Percentiles rank a stretch among this genome's conserved stretches.
Evolutionary conservation across 352 stramenopile species (phyloP).

Genomic region (Saprolegnia diclina): DNA sequence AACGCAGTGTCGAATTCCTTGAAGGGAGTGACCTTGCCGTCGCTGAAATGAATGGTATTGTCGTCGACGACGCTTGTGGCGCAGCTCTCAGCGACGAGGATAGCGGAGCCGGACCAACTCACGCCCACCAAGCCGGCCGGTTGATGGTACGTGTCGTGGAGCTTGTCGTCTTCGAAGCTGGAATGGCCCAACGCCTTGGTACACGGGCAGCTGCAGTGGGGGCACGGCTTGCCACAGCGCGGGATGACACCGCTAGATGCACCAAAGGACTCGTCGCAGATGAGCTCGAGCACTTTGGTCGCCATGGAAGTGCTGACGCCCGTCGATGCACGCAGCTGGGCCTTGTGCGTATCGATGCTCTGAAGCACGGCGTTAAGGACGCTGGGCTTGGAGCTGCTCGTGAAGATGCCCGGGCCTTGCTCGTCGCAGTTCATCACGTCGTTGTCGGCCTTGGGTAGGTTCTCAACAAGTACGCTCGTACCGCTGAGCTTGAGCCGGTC

Average conservation of each 20-base stretch:
- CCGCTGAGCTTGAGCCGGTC: slow-evolving; percentile 1
- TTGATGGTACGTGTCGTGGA: slow-evolving; percentile 9
- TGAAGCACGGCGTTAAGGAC: background rate
- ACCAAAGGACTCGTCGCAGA: background rate
- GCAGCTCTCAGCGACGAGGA: background rate
- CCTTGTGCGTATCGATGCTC: background rate
- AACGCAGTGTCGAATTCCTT: background rate
- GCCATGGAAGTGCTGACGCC: background rate
- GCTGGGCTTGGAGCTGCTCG: background rate
- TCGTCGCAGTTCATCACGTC: slow-evolving; percentile 1
- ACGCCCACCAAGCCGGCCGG: background rate
- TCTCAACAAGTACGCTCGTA: background rate
- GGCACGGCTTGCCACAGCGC: slow-evolving; percentile 9
- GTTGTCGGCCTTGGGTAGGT: background rate
- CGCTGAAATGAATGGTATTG: background rate
- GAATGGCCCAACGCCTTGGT: background rate
- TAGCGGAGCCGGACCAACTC: background rate
- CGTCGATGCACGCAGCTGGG: background rate
- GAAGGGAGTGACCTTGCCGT: background rate
- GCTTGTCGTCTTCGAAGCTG: background rate
- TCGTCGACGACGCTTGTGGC: background rate
- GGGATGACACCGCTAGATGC: background rate
- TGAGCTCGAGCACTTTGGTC: background rate
- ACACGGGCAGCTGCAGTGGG: background rate
- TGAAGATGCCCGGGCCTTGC: slow-evolving; percentile 1